A percentile compares a stretch with the other conserved stretches of the same genome.
phyloP scores from a whole-genome alignment of 1,284 basidiomycete species.

The Moesziomyces sp. region DNA sequence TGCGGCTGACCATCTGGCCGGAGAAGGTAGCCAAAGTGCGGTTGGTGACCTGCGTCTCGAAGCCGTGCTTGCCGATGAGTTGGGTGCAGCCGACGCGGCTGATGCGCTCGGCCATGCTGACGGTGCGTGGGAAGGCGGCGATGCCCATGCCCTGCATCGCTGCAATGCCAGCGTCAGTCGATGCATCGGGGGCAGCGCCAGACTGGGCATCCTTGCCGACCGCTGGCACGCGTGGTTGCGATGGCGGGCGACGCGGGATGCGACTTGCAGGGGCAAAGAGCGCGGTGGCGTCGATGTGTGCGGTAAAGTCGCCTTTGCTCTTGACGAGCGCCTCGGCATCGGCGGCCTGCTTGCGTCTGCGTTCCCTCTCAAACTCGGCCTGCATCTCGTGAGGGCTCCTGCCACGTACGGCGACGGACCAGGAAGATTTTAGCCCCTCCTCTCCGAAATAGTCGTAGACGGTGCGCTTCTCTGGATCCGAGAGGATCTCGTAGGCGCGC shows the following conservation, averaged over 20 bases:
- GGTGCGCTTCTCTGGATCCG: slow-evolving; percentile 78
- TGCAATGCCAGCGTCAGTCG: slow-evolving; percentile 68
- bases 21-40: slow-evolving; percentile 40
- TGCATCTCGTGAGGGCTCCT: slow-evolving; percentile 74
- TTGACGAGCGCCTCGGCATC: slow-evolving; percentile 71
- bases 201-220: neutral
- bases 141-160: slow-evolving; percentile 76
- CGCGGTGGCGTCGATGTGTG: slow-evolving; percentile 59
- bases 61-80: slow-evolving; percentile 63
- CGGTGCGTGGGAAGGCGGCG: slow-evolving; percentile 7
- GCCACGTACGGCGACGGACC: slow-evolving; percentile 70
- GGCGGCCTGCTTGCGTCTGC: slow-evolving; percentile 70
- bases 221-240: slow-evolving; percentile 75
- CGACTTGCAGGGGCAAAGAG: slow-evolving; percentile 76
- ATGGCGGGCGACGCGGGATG: slow-evolving; percentile 75
- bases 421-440: slow-evolving; percentile 72
- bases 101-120: slow-evolving; percentile 46
- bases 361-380: slow-evolving; percentile 70
- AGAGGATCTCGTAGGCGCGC: slow-evolving; percentile 78
- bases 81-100: slow-evolving; percentile 51
- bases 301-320: slow-evolving; percentile 70
- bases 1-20: slow-evolving; percentile 69
- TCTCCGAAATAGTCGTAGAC: slow-evolving; percentile 82
- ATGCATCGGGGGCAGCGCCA: neutral
- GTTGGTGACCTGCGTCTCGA: slow-evolving; percentile 58